Evolutionary conservation across 2,329 filamentous ascomycete genomes (phyloP).

Genomic region (Ophiosphaerella narmari): DNA sequence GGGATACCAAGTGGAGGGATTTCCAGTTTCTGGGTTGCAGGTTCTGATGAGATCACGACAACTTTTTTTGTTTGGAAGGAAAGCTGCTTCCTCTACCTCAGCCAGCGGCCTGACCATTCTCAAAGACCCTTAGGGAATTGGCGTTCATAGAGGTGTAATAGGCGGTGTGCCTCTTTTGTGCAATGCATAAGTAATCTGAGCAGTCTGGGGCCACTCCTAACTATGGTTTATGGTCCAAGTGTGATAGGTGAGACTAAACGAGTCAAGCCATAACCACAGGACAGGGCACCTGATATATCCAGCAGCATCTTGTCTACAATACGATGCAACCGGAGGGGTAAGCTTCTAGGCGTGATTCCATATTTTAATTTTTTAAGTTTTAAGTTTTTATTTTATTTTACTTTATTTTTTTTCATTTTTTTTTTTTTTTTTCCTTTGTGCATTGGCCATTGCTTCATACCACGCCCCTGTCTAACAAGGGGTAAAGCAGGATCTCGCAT

Average conservation of each 20-base stretch:
- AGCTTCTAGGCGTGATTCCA: too few species aligned
- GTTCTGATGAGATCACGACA: slow-evolving; percentile 10
- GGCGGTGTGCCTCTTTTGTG: neutral
- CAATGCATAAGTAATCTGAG: neutral
- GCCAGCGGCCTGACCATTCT: neutral
- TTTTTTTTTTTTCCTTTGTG: too few species aligned
- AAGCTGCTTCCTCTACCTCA: slow-evolving; percentile 2
- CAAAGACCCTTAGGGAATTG: slow-evolving; percentile 25
- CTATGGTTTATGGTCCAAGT: neutral
- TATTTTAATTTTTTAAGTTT: too few species aligned
- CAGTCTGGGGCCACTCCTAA: neutral
- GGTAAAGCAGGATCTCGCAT: neutral
- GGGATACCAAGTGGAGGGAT: slow-evolving; percentile 19
- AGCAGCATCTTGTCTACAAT: too few species aligned
- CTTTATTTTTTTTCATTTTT: too few species aligned
- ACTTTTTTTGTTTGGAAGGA: slow-evolving; percentile 9
- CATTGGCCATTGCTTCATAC: neutral
- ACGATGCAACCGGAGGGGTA: too few species aligned
- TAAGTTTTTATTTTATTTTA: too few species aligned
- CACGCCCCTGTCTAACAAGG: neutral
- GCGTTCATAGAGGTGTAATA: slow-evolving; percentile 38
- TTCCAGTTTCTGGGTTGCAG: slow-evolving; percentile 4
- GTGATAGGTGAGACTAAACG: neutral
- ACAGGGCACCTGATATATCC: too few species aligned
- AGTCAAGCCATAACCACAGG: too few species aligned